A percentile compares a stretch with the other conserved stretches of the same genome.
phyloP scores from a whole-genome alignment of 176 grass and related monocot species.

The Canna indica region DNA sequence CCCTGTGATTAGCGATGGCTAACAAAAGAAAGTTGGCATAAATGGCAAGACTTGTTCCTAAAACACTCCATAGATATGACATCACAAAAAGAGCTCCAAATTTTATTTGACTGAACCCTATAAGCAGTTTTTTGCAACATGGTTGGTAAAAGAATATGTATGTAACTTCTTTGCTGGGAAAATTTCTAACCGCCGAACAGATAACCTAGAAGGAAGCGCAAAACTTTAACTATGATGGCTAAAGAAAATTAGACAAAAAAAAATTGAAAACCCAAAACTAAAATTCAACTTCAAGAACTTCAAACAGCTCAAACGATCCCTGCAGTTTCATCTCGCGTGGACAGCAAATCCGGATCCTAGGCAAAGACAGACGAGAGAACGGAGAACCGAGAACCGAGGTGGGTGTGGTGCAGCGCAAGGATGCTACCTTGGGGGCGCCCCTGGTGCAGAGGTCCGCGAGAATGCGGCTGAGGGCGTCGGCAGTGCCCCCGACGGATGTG shows the following conservation, averaged over 20 bases:
- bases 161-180: not conserved
- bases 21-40: not conserved
- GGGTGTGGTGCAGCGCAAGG: not conserved
- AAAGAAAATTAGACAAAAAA: not conserved
- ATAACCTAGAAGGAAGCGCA: not conserved
- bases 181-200: not conserved
- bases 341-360: not conserved
- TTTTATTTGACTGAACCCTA: not conserved
- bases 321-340: not conserved
- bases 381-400: not conserved
- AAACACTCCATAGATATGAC: not conserved
- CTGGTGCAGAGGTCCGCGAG: constrained; percentile 8
- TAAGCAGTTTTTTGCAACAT: not conserved
- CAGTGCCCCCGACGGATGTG: constrained; percentile 2
- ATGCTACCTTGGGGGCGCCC: not conserved
- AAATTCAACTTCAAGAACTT: not conserved
- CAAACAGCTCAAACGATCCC: not conserved
- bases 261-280: not conserved
- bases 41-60: not conserved
- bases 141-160: not conserved
- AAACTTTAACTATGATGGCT: not conserved
- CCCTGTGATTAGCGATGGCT: not conserved
- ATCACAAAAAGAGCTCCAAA: not conserved
- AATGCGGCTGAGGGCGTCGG: constrained; percentile 17
- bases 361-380: not conserved